Percentiles rank a stretch among this genome's conserved stretches.
phyloP scores from a whole-genome alignment of 2,329 filamentous ascomycete genomes.

The Xenosphaeropsis pyriputrescens region DNA sequence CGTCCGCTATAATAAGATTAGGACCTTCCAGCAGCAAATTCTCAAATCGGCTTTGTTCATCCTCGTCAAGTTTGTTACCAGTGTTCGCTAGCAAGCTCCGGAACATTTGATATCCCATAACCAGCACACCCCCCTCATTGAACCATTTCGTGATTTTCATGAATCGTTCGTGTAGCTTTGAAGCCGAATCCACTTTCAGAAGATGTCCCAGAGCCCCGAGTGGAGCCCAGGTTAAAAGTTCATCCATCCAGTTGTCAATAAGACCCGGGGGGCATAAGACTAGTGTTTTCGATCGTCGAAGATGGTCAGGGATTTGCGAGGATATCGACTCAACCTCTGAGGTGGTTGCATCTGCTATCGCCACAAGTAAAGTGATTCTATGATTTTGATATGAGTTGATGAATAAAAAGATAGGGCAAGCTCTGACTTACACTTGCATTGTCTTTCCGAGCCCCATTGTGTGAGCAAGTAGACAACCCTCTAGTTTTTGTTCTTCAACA shows the following conservation, averaged over 20 bases:
- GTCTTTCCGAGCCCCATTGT: constrained; percentile 91
- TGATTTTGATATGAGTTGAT: constrained; percentile 1
- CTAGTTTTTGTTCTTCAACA: constrained; percentile 30
- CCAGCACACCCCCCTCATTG: constrained; percentile 51
- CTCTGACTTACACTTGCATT: constrained; percentile 53
- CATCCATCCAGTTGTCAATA: constrained; percentile 72
- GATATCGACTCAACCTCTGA: constrained; percentile 41
- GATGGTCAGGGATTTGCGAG: constrained; percentile 51
- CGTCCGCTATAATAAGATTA: constrained; percentile 68
- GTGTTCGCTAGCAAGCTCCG: constrained; percentile 25
- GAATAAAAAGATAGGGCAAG: background rate
- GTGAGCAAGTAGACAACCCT: constrained; percentile 74
- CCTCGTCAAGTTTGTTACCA: constrained; percentile 15
- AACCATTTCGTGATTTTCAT: constrained; percentile 43
- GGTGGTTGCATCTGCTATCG: constrained; percentile 49
- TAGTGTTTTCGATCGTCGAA: constrained; percentile 50
- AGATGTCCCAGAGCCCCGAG: constrained; percentile 36
- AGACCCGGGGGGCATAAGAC: constrained; percentile 64
- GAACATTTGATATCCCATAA: constrained; percentile 64
- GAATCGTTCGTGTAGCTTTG: constrained; percentile 23
- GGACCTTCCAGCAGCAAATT: constrained; percentile 42
- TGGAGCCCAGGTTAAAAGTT: constrained; percentile 58
- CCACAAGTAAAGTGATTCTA: constrained; percentile 63
- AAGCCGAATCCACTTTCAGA: constrained; percentile 33
- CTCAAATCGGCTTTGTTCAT: constrained; percentile 23